Conservation (phyloP, 371 early-diverging fungal species). For the Haplosporangium sp. region DNA sequence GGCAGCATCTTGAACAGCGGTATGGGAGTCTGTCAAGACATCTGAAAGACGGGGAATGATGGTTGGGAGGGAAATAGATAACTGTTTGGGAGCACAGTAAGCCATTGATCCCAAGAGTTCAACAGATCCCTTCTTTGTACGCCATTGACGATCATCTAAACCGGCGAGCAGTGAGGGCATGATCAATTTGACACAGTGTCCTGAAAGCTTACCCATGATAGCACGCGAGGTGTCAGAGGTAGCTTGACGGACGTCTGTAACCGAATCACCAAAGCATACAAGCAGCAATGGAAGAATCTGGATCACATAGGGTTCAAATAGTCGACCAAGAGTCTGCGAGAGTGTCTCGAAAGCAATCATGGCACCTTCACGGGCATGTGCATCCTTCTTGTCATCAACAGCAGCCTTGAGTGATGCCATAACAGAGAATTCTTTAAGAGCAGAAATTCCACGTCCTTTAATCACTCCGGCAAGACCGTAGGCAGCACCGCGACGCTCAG, state of each 20-base stretch:
- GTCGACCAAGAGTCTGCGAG: conserved; percentile 84
- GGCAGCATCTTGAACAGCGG: conserved; percentile 92
- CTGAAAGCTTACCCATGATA: conserved; percentile 97
- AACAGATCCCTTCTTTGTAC: conserved; percentile 95
- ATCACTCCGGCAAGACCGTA: conserved; percentile 97
- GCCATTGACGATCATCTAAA: conserved; percentile 92
- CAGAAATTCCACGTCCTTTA: conserved; percentile 91
- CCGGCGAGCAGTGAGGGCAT: conserved; percentile 91
- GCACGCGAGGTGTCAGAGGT: conserved; percentile 90
- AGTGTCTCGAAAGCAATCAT: conserved; percentile 94
- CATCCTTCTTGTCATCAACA: conserved; percentile 80
- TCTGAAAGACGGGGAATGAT: conserved; percentile 94
- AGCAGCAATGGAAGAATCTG: conserved; percentile 92
- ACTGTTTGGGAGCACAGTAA: conserved; percentile 95
- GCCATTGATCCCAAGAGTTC: conserved; percentile 98
- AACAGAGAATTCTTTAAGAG: conserved; percentile 86
- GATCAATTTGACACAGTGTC: conserved; percentile 96
- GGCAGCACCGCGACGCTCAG: conserved; percentile 94
- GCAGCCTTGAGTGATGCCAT: conserved; percentile 87
- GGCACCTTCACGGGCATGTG: conserved; percentile 91
- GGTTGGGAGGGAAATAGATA: conserved; percentile 89
- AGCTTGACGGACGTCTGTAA: conserved; percentile 91
- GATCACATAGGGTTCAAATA: conserved; percentile 98
- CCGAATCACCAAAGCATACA: conserved; percentile 89
- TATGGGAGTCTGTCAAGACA: conserved; percentile 93